These are phyloP conservation scores for Trametes gibbosa DNA, from an alignment of 768 basidiomycete species.

Conservation along the genomic window DNA sequence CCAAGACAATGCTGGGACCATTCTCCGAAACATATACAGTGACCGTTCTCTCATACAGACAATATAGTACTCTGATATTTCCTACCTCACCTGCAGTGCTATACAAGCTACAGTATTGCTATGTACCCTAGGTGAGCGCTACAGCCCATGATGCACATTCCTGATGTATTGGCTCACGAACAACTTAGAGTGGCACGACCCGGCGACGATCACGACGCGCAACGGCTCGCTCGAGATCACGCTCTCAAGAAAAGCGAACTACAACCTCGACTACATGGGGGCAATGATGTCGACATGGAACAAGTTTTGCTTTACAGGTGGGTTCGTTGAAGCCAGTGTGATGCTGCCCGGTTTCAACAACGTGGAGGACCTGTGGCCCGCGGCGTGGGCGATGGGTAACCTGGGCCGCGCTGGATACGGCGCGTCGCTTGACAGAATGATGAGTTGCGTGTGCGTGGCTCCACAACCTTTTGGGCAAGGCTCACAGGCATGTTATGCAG, in stretches of 20 bases:
- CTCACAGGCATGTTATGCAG: constrained; percentile 20
- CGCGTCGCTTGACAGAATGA: constrained; percentile 55
- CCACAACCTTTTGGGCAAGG: not conserved
- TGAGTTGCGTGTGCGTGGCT: constrained; percentile 18
- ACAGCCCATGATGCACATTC: no score
- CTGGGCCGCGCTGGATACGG: constrained; percentile 70
- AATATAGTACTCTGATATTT: no score
- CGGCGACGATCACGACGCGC: constrained; percentile 50
- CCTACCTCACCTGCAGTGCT: no score
- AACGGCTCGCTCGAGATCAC: constrained; percentile 44
- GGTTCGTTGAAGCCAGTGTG: constrained; percentile 65
- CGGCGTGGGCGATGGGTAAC: constrained; percentile 60
- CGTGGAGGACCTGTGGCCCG: constrained; percentile 56
- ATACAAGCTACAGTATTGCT: no score
- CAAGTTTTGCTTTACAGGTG: constrained; percentile 88
- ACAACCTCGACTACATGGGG: constrained; percentile 33
- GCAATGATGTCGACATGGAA: constrained; percentile 61
- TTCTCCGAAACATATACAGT: no score
- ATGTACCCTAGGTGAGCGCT: no score
- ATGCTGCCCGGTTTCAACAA: constrained; percentile 65
- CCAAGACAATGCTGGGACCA: no score
- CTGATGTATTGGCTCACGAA: constrained; percentile 47
- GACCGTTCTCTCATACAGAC: no score
- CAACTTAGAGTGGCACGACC: constrained; percentile 83
- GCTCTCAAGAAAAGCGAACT: constrained; percentile 58